Conservation (phyloP, 2,329 filamentous ascomycete genomes). For the Fusarium sp. region DNA sequence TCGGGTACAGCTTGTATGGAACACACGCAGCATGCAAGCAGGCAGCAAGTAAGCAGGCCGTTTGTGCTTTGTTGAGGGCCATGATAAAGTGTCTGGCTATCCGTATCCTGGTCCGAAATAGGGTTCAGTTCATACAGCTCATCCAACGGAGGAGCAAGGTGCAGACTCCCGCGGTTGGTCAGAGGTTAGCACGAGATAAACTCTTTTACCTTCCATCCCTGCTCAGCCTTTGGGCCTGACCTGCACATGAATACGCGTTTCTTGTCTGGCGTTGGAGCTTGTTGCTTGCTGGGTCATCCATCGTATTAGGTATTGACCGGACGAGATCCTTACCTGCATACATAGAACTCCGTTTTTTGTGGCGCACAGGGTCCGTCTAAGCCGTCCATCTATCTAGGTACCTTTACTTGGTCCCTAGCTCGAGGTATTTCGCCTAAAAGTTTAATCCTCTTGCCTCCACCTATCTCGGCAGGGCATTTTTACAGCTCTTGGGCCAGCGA, state of each 20-base stretch:
- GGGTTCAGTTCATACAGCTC: slow-evolving; percentile 14
- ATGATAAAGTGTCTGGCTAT: not conserved
- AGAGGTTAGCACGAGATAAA: slow-evolving; percentile 20
- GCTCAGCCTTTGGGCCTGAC: not conserved
- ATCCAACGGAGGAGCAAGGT: slow-evolving; percentile 1
- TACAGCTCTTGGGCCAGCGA: not conserved
- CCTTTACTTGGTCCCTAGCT: not conserved
- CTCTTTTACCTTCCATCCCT: slow-evolving; percentile 17
- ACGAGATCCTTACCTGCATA: too few species aligned
- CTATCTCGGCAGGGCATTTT: slow-evolving; percentile 7
- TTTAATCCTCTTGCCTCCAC: slow-evolving; percentile 30
- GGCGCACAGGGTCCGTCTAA: slow-evolving; percentile 10
- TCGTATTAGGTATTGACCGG: not conserved
- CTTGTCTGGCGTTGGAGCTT: not conserved
- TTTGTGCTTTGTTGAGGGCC: not conserved
- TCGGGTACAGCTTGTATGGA: slow-evolving; percentile 1
- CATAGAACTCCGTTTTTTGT: slow-evolving; percentile 7
- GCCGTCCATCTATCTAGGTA: not conserved
- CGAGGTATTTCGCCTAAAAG: slow-evolving; percentile 38
- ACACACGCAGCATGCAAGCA: not conserved
- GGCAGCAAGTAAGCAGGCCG: not conserved
- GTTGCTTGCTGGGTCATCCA: not conserved
- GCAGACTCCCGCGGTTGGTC: slow-evolving; percentile 4
- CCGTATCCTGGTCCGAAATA: slow-evolving; percentile 9
- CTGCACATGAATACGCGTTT: slow-evolving; percentile 1